Evolutionary conservation across 306 rosid species (phyloP).

Genomic region (Lagenaria siceraria): DNA sequence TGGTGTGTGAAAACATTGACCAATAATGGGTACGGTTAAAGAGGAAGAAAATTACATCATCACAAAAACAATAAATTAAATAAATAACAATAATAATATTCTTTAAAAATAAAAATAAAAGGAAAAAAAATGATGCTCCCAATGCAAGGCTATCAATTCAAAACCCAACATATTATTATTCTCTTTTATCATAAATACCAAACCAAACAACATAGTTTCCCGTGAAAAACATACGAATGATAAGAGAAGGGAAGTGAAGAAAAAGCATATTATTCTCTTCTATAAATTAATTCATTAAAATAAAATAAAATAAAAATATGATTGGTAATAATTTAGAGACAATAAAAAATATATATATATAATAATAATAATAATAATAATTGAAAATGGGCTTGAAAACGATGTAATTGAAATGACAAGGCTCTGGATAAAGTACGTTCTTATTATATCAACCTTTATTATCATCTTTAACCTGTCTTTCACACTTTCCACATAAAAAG

Average conservation of each 20-base stretch:
- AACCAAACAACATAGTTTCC: background rate
- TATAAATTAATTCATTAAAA: background rate
- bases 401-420: constrained; percentile 15
- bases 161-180: background rate
- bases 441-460: constrained; percentile 9
- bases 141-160: background rate
- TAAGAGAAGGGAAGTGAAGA: background rate
- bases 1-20: constrained; percentile 6
- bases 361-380: no score
- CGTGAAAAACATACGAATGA: background rate
- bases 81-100: background rate
- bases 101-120: no score
- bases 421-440: constrained; percentile 18
- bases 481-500: constrained; percentile 6
- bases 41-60: background rate
- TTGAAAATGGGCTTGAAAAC: background rate
- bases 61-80: background rate
- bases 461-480: constrained; percentile 8
- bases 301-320: background rate
- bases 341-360: no score
- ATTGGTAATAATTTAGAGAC: no score
- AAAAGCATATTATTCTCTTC: background rate
- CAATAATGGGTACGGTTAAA: background rate
- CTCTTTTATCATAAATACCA: background rate
- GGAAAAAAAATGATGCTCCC: background rate